Percentiles rank a stretch among this genome's conserved stretches.
phyloP scores from a whole-genome alignment of 495 filamentous ascomycete genomes.

The Trichocladium uniseriatum region DNA sequence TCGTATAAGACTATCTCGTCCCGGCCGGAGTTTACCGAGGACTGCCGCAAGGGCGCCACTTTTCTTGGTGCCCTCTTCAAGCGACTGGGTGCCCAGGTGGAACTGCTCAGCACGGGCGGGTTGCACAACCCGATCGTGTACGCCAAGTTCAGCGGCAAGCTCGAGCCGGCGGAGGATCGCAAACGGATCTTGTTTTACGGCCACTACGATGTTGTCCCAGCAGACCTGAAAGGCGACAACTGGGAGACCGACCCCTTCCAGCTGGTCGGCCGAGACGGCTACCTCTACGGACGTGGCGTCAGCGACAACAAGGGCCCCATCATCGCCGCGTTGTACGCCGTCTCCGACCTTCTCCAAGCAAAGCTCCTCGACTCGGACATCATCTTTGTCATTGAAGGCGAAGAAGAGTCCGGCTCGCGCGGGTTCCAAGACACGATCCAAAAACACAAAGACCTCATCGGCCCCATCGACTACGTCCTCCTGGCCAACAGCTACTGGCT shows the following conservation, averaged over 20 bases:
- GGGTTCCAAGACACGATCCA: constrained; percentile 77
- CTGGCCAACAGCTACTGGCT: constrained; percentile 98
- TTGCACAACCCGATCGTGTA: constrained; percentile 79
- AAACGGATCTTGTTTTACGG: constrained; percentile 95
- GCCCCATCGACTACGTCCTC: constrained; percentile 84
- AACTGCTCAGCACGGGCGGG: constrained; percentile 67
- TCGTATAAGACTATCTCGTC: constrained; percentile 86
- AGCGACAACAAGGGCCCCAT: constrained; percentile 97
- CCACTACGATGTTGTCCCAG: constrained; percentile 97
- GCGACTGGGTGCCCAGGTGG: constrained; percentile 77
- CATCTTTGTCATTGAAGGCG: constrained; percentile 89
- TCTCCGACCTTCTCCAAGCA: constrained; percentile 71
- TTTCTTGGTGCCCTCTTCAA: constrained; percentile 84
- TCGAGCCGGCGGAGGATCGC: constrained; percentile 42
- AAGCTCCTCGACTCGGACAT: constrained; percentile 76
- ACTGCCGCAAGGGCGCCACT: constrained; percentile 86
- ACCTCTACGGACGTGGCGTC: constrained; percentile 91
- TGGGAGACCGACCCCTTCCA: constrained; percentile 86
- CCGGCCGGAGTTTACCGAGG: constrained; percentile 68
- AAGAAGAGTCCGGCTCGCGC: constrained; percentile 89
- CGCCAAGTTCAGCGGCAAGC: constrained; percentile 73
- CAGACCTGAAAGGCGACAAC: constrained; percentile 63
- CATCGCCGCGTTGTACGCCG: constrained; percentile 84
- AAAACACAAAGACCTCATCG: constrained; percentile 72
- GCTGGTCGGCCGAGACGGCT: constrained; percentile 77